These are phyloP conservation scores for Ustilago loliicola DNA, from an alignment of 1,284 basidiomycete species.

Conservation along the genomic window DNA sequence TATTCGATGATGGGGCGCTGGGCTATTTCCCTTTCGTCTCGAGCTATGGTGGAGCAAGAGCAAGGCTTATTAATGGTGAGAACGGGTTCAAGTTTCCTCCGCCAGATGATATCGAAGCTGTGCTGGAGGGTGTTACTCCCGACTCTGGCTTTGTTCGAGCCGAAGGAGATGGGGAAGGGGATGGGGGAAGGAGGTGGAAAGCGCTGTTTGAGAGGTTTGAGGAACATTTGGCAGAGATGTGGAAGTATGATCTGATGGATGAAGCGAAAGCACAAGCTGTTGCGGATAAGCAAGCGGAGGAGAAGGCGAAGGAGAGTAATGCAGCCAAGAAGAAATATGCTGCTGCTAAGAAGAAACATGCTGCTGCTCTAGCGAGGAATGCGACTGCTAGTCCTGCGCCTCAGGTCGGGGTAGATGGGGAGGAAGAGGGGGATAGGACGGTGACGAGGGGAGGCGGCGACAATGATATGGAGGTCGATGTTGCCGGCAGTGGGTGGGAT, in stretches of 20 bases:
- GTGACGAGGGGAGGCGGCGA: background rate
- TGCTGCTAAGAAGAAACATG: conserved; percentile 40
- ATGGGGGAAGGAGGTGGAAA: conserved; percentile 30
- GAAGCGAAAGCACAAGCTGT: conserved; percentile 43
- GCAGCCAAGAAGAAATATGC: conserved; percentile 36
- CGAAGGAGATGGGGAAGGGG: conserved; percentile 2
- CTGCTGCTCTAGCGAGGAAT: conserved; percentile 29
- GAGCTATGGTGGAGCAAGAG: conserved; percentile 89
- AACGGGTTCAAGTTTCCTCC: conserved; percentile 82
- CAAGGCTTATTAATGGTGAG: conserved; percentile 84
- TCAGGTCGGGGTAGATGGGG: background rate
- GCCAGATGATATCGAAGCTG: conserved; percentile 54
- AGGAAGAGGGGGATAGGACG: conserved; percentile 10
- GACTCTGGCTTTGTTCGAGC: background rate
- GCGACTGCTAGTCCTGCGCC: conserved; percentile 26
- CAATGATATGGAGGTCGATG: background rate
- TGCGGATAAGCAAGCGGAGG: conserved; percentile 32
- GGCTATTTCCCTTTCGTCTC: conserved; percentile 97
- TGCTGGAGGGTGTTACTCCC: conserved; percentile 23
- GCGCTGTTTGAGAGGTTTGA: conserved; percentile 50
- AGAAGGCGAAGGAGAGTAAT: conserved; percentile 26
- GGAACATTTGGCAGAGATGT: conserved; percentile 55
- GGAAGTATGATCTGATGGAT: conserved; percentile 54
- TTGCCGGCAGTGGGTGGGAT: background rate
- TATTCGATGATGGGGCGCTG: conserved; percentile 91